Evolutionary conservation across 1,139 yeast genomes (phyloP).

Genomic region (Hyphopichia pseudoburtonii): DNA sequence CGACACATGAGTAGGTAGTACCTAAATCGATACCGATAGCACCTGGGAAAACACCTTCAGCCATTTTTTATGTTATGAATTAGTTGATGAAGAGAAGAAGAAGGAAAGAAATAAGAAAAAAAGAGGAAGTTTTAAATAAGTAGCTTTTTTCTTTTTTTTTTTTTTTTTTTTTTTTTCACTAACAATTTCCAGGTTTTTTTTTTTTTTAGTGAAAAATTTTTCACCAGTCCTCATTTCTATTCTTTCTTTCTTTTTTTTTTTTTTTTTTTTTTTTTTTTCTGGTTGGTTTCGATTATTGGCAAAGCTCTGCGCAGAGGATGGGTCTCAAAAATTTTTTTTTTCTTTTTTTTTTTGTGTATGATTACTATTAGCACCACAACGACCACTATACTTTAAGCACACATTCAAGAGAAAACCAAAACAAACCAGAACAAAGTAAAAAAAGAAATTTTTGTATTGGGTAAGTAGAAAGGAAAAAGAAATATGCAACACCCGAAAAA

Average conservation of each 20-base stretch:
- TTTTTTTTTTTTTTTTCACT: conserved; percentile 4
- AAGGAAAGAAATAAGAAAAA: conserved; percentile 13
- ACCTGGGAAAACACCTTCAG: conserved; percentile 99
- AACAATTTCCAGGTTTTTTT: too few relatives aligned
- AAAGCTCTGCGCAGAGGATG: neutral
- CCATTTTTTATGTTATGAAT: conserved; percentile 49
- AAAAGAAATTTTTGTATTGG: neutral
- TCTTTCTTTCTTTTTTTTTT: conserved; percentile 11
- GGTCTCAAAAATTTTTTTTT: too few relatives aligned
- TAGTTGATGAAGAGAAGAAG: conserved; percentile 15
- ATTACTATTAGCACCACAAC: too few relatives aligned
- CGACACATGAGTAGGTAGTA: conserved; percentile 98
- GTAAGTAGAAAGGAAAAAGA: too few relatives aligned
- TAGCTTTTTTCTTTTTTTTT: conserved; percentile 7
- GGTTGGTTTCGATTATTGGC: neutral
- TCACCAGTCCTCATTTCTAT: too few relatives aligned
- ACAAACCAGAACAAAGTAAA: conserved; percentile 11
- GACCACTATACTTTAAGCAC: too few relatives aligned
- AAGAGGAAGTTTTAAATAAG: conserved; percentile 7
- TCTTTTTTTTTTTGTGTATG: neutral
- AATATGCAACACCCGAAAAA: too few relatives aligned
- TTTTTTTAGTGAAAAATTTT: too few relatives aligned
- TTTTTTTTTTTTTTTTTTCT: neutral
- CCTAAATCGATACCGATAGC: conserved; percentile 99
- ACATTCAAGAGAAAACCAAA: too few relatives aligned